Percentiles rank a stretch among this genome's conserved stretches.
Evolutionary conservation across 2,329 filamentous ascomycete genomes (phyloP).

Genomic region (Aspergillus jensenii): DNA sequence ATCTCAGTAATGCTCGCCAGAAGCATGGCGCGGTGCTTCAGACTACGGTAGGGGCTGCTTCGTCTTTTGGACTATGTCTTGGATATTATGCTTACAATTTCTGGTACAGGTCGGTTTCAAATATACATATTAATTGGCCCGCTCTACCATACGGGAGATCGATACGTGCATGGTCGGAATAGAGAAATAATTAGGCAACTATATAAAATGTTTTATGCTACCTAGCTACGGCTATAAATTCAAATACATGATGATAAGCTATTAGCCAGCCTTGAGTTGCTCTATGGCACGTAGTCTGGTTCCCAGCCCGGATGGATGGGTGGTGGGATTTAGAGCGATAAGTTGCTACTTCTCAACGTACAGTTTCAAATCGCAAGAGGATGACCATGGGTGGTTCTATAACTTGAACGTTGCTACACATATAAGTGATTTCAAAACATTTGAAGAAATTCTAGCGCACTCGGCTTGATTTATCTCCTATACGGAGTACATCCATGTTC

Average conservation of each 20-base stretch:
- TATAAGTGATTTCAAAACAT: too few relatives aligned
- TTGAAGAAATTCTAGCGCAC: background rate
- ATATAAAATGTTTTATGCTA: background rate
- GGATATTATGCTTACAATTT: background rate
- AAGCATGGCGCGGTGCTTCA: constrained; percentile 53
- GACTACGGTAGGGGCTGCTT: constrained; percentile 30
- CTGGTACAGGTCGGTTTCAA: constrained; percentile 2
- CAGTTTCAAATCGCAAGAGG: too few relatives aligned
- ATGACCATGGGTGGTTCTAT: too few relatives aligned
- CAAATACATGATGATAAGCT: background rate
- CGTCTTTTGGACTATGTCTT: background rate
- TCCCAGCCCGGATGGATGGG: too few relatives aligned
- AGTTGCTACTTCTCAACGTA: too few relatives aligned
- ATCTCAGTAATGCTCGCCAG: constrained; percentile 51
- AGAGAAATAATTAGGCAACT: background rate
- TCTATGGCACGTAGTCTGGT: background rate
- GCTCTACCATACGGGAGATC: background rate
- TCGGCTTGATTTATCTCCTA: background rate
- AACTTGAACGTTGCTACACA: too few relatives aligned
- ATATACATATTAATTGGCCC: constrained; percentile 3
- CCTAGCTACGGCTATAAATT: too few relatives aligned
- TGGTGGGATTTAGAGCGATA: too few relatives aligned
- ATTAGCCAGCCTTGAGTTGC: background rate
- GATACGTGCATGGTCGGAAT: background rate
- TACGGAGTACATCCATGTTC: background rate